Base-by-base conservation (phyloP, 345 rosid species). In the Mercurialis annua region DNA sequence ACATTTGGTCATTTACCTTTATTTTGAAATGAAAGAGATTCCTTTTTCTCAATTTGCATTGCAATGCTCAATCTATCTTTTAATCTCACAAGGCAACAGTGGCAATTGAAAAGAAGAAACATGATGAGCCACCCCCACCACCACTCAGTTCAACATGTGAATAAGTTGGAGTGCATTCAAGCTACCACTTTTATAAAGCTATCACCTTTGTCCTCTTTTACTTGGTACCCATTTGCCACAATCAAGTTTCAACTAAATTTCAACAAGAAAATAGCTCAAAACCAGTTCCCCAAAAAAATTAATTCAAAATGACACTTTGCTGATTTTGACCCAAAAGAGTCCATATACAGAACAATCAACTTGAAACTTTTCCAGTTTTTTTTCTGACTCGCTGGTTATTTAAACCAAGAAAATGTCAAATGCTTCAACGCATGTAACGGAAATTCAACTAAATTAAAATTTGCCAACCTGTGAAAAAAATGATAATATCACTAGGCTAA, bases 141-240 rank as follows among this genome's bases (percentile, higher is more conserved):
- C 78, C 77, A 69, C 59, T 54, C 29, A 61, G 56, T 26, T 24
- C n/a, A 30, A 20, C 76, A 60, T 72, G 76, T 72, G 76, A 72
- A 18, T 67, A 23, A 71, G 78, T 68, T 82, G 77, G 79, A 69
- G 72, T 78, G 81, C 75, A 77, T 77, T 83, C 84, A 80, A 69
- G 74, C 75, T 14, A 66, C 73, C 72, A 73, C 89, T 82, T 81
- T 84, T 78, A 64, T 84, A 76, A 79, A 82, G 82, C 68, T 56
- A 62, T 4, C 23, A 31, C 16, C 81, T 80, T 81, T 76, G 67
- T n/a, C 76, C 55, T 59, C 55, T 66, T 70, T 72, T 67, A 66
- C 69, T 36, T 65, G 65, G n/a, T n/a, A n/a, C n/a, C n/a, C n/a
- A n/a, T n/a, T n/a, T n/a, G n/a, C n/a, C n/a, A n/a, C n/a, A n/a